phyloP scores from a whole-genome alignment of 352 stramenopile genomes.

The Phytophthora citricola region DNA sequence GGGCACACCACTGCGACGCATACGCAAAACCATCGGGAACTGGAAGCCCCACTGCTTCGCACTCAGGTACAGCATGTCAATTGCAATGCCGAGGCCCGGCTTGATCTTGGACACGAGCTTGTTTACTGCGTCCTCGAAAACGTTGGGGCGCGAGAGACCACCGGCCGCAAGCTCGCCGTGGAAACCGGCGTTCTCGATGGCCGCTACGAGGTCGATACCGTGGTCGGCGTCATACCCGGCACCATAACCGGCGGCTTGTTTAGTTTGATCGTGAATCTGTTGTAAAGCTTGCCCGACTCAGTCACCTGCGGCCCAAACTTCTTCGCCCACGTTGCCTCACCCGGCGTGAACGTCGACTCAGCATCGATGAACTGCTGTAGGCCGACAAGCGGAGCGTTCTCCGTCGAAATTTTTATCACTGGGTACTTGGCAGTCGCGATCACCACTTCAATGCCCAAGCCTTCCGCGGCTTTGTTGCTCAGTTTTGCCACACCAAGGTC shows the following conservation, averaged over 20 bases:
- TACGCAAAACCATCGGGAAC: conserved; percentile 87
- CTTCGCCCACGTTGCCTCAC: conserved; percentile 50
- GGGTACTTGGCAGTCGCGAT: conserved; percentile 56
- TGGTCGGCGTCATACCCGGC: conserved; percentile 87
- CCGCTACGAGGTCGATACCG: conserved; percentile 87
- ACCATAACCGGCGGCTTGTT: conserved; percentile 86
- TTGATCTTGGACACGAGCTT: conserved; percentile 78
- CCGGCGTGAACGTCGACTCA: conserved; percentile 7
- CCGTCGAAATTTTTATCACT: conserved; percentile 24
- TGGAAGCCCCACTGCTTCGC: conserved; percentile 91
- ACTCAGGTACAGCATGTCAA: conserved; percentile 93
- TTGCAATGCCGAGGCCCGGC: conserved; percentile 73
- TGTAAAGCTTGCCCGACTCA: conserved; percentile 57
- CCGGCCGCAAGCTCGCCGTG: conserved; percentile 81
- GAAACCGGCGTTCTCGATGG: conserved; percentile 83
- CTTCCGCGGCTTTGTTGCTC: conserved; percentile 49
- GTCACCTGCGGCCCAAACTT: conserved; percentile 61
- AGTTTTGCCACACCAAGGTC: conserved; percentile 63
- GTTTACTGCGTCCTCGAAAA: conserved; percentile 75
- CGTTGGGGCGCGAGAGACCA: conserved; percentile 67
- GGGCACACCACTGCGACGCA: conserved; percentile 77
- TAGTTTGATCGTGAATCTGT: conserved; percentile 76
- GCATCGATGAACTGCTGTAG: conserved; percentile 52
- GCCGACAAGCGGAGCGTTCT: conserved; percentile 41
- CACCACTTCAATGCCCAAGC: conserved; percentile 60